phyloP scores from a whole-genome alignment of 2,329 filamentous ascomycete species.

The Exophiala lecanii-corni region DNA sequence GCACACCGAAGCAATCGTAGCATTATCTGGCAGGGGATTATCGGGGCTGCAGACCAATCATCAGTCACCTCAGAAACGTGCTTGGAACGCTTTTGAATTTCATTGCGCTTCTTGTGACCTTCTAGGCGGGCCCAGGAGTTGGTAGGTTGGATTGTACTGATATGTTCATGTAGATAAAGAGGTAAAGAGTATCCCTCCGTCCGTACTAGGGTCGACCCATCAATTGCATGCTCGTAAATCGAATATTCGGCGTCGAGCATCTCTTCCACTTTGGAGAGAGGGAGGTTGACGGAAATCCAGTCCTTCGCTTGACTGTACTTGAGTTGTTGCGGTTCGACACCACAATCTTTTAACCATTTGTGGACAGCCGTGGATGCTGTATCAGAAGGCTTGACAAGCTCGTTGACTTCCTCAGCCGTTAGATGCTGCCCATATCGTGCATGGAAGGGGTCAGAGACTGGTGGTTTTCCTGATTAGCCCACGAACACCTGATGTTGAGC shows the following conservation, averaged over 20 bases:
- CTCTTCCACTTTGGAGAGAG: conserved; percentile 13
- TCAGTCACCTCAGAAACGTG: conserved; percentile 11
- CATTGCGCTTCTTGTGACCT: conserved; percentile 9
- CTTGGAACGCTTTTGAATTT: conserved; percentile 13
- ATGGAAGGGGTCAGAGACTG: conserved; percentile 21
- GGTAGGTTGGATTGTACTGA: conserved; percentile 22
- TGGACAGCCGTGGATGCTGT: conserved; percentile 18
- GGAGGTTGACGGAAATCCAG: conserved; percentile 18
- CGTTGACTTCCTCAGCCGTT: conserved; percentile 21
- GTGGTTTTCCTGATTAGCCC: too few species aligned
- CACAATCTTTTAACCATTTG: conserved; percentile 40
- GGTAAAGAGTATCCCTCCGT: conserved; percentile 22
- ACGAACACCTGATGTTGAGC: too few species aligned
- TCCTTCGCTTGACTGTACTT: conserved; percentile 24
- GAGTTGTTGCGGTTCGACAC: conserved; percentile 38
- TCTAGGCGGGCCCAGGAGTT: conserved; percentile 20
- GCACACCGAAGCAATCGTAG: conserved; percentile 39
- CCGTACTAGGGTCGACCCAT: conserved; percentile 19
- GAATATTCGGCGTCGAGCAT: conserved; percentile 22
- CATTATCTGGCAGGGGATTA: conserved; percentile 12
- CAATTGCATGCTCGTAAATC: conserved; percentile 15
- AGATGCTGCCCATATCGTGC: conserved; percentile 22
- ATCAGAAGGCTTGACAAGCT: conserved; percentile 20
- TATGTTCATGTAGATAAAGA: conserved; percentile 20
- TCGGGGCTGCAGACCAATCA: conserved; percentile 12